phyloP scores from a whole-genome alignment of 257 asterid species.

The Catharanthus roseus region DNA sequence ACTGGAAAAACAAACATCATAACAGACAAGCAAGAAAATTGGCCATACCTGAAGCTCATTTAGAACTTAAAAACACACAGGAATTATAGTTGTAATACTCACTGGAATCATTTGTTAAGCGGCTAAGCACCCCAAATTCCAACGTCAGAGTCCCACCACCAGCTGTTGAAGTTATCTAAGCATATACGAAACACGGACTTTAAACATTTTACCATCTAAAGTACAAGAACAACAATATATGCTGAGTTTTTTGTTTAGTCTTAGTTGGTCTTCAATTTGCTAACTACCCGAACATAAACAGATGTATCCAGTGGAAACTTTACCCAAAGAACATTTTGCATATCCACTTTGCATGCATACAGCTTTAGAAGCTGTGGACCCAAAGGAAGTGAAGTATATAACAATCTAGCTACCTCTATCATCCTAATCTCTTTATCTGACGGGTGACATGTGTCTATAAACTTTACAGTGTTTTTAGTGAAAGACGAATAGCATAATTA shows the following conservation, averaged over 20 bases:
- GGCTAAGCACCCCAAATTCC: conserved; percentile 97
- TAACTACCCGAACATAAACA: background rate
- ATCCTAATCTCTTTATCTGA: background rate
- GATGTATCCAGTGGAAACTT: background rate
- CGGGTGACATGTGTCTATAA: too few relatives aligned
- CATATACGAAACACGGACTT: conserved; percentile 15
- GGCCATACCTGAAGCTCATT: background rate
- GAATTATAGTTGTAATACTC: conserved; percentile 21
- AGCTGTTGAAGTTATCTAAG: conserved; percentile 94
- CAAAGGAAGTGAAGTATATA: background rate
- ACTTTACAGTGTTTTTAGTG: too few relatives aligned
- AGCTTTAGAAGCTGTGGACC: background rate
- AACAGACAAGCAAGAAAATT: background rate
- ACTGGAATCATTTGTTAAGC: conserved; percentile 88
- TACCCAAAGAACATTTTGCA: background rate
- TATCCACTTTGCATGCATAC: background rate
- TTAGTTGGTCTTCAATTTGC: background rate
- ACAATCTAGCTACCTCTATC: background rate
- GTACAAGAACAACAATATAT: background rate
- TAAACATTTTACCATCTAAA: conserved; percentile 1
- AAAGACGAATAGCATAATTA: background rate
- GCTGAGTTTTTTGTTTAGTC: background rate
- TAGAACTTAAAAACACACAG: background rate
- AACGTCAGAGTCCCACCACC: conserved; percentile 98
- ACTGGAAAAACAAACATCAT: background rate